These are phyloP conservation scores for Russula sp. DNA, from an alignment of 768 basidiomycete genomes.

Conservation along the genomic window DNA sequence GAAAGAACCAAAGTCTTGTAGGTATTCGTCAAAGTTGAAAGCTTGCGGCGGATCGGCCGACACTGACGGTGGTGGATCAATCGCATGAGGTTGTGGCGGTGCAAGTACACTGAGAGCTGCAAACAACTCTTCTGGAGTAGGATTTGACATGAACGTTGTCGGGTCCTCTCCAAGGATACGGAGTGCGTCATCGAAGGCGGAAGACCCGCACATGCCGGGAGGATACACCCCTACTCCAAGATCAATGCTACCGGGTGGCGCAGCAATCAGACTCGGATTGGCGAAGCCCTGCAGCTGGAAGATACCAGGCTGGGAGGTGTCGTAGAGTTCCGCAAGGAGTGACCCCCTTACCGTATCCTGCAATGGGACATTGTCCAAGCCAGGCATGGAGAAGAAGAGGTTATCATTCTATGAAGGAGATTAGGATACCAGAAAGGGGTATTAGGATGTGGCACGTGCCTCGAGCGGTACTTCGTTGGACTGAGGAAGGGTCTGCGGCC, in stretches of 20 bases:
- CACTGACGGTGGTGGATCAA: neutral
- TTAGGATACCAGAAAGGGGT: neutral
- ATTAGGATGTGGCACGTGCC: neutral
- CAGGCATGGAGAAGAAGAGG: conserved; percentile 1
- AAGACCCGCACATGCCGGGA: conserved; percentile 1
- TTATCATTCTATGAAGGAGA: neutral
- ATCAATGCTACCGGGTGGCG: conserved; percentile 12
- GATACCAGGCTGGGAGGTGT: neutral
- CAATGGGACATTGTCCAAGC: neutral
- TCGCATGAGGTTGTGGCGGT: neutral
- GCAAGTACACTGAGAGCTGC: neutral
- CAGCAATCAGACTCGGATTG: neutral
- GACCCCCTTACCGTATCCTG: neutral
- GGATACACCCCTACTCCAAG: conserved; percentile 5
- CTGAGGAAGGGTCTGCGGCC: neutral
- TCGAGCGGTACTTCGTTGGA: neutral
- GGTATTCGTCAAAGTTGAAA: conserved; percentile 18
- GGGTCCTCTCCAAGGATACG: conserved; percentile 1
- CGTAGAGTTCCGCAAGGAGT: neutral
- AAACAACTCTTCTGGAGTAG: conserved; percentile 2
- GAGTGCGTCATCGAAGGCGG: neutral
- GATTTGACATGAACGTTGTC: conserved; percentile 4
- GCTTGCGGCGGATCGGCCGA: neutral
- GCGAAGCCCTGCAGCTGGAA: neutral
- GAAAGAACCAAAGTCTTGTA: conserved; percentile 1